Evolutionary conservation across 495 filamentous ascomycete genomes (phyloP).

Genomic region (Penicillium egyptiacum): DNA sequence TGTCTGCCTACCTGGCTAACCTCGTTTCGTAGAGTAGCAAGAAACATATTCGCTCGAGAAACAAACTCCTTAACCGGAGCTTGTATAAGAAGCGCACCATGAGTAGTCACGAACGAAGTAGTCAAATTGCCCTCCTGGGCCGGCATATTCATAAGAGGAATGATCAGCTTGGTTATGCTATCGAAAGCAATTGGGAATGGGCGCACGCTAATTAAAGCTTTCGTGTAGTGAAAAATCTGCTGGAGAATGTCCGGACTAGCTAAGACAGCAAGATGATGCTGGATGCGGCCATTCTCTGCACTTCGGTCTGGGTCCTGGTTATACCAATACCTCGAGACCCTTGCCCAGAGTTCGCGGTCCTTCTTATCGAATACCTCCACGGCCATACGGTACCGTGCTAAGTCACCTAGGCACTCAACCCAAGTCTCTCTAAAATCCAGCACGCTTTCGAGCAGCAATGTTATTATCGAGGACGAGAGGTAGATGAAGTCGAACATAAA

Average conservation of each 20-base stretch:
- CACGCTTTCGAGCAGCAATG: constrained; percentile 73
- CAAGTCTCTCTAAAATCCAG: constrained; percentile 77
- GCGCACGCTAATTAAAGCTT: constrained; percentile 44
- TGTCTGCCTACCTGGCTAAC: constrained; percentile 56
- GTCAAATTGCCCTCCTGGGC: constrained; percentile 36
- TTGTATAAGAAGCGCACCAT: constrained; percentile 65
- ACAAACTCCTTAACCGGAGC: constrained; percentile 50
- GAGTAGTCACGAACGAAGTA: constrained; percentile 60
- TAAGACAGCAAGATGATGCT: constrained; percentile 83
- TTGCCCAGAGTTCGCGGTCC: constrained; percentile 77
- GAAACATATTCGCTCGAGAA: constrained; percentile 49
- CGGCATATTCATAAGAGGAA: constrained; percentile 50
- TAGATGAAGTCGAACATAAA: constrained; percentile 83
- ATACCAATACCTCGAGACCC: constrained; percentile 79
- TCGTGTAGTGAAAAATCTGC: constrained; percentile 73
- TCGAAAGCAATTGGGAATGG: constrained; percentile 64
- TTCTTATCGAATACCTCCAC: constrained; percentile 70
- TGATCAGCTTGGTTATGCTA: constrained; percentile 69
- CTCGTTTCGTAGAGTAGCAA: constrained; percentile 54
- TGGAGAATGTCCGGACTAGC: constrained; percentile 70
- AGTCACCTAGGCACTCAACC: constrained; percentile 86
- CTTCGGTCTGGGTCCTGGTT: constrained; percentile 69
- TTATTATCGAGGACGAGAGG: constrained; percentile 78
- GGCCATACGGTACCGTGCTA: constrained; percentile 74
- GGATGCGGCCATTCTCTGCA: constrained; percentile 72